These are phyloP conservation scores for Canna indica DNA, from an alignment of 176 grass and related monocot genomes.

Conservation along the genomic window DNA sequence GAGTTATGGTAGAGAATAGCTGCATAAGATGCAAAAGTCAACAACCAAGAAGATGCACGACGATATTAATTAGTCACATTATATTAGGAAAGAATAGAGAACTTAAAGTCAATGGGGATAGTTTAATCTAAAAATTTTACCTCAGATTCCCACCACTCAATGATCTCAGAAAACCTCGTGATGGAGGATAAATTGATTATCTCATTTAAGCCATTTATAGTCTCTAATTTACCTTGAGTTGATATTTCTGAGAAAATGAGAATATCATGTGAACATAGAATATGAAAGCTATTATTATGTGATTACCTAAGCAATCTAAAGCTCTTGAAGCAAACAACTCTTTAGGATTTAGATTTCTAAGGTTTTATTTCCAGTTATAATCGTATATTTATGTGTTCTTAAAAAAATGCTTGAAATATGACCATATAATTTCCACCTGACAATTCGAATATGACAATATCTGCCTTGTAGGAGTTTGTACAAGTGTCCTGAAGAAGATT, in stretches of 20 bases:
- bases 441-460: not conserved
- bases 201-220: too few relatives aligned
- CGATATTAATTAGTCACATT: not conserved
- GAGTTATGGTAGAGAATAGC: not conserved
- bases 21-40: not conserved
- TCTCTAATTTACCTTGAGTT: too few relatives aligned
- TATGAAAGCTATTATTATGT: too few relatives aligned
- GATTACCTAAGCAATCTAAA: too few relatives aligned
- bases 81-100: not conserved
- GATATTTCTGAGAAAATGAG: too few relatives aligned
- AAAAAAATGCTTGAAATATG: not conserved
- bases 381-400: not conserved
- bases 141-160: too few relatives aligned
- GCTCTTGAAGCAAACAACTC: too few relatives aligned
- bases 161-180: too few relatives aligned
- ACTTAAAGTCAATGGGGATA: too few relatives aligned
- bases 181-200: too few relatives aligned
- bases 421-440: not conserved
- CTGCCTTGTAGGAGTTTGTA: slow-evolving; percentile 57
- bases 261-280: too few relatives aligned
- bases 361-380: not conserved
- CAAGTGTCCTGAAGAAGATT: slow-evolving; percentile 84
- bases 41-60: not conserved
- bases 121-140: too few relatives aligned
- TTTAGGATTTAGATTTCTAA: not conserved